Percentiles rank a stretch among this genome's conserved stretches.
Conservation (phyloP, 1,139 yeast genomes). For the Hyphopichia pseudoburtonii region DNA sequence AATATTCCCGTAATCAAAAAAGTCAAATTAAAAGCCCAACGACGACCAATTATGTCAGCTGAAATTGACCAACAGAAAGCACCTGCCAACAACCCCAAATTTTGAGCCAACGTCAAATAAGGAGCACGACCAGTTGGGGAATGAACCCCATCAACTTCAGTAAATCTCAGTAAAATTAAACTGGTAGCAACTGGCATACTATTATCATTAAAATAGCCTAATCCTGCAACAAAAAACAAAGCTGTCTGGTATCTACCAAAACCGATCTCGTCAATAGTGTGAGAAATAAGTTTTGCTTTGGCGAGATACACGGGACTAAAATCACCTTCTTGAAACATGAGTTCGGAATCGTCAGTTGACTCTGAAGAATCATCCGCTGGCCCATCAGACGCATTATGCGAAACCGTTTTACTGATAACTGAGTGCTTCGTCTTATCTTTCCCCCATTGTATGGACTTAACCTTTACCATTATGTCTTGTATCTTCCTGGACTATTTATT, state of each 20-base stretch:
- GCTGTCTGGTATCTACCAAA: slow-evolving; percentile 44
- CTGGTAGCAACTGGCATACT: slow-evolving; percentile 45
- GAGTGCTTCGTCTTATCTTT: too few species aligned
- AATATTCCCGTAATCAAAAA: slow-evolving; percentile 42
- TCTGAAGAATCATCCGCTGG: background rate
- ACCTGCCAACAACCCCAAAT: slow-evolving; percentile 42
- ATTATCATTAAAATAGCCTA: slow-evolving; percentile 47
- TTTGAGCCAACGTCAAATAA: slow-evolving; percentile 41
- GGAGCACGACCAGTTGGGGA: slow-evolving; percentile 36
- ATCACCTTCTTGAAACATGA: slow-evolving; percentile 20
- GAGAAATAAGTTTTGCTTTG: slow-evolving; percentile 32
- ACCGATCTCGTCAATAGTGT: slow-evolving; percentile 41
- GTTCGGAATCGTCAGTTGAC: background rate
- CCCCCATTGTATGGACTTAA: too few species aligned
- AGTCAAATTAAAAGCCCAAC: slow-evolving; percentile 45
- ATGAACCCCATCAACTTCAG: slow-evolving; percentile 40
- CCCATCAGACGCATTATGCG: too few species aligned
- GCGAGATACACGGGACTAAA: slow-evolving; percentile 27
- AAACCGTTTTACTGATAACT: too few species aligned
- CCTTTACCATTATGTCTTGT: too few species aligned
- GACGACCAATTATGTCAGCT: slow-evolving; percentile 42
- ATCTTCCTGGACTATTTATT: too few species aligned
- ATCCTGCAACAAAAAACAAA: slow-evolving; percentile 43
- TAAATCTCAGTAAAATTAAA: slow-evolving; percentile 33
- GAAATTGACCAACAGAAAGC: slow-evolving; percentile 44